Evolutionary conservation across 176 grass and related monocot genomes (phyloP), one percentile per base, ranked within the genome.

Genomic region (Elaeis guineensis): DNA sequence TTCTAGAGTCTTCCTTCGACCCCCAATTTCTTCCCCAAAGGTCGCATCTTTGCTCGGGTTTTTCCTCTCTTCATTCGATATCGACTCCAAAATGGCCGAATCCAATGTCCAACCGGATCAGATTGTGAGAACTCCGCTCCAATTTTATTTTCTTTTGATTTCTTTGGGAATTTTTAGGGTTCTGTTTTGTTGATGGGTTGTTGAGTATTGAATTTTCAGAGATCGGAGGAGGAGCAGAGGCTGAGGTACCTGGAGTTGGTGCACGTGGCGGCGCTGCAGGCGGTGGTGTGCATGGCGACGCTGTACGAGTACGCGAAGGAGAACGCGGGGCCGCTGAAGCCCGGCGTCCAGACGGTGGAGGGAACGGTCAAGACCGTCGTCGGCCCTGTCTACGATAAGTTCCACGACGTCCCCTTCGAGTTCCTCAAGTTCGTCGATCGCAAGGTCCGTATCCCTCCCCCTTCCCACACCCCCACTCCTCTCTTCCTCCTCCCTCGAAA

Each of bases 181-280:
- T 44, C 14, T 44, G 9, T 44, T 44, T 14, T 44, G 35, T 14
- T 44, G 35, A 44, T 44, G 35, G 35, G 11, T 44, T 14, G 35
- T 14, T 14, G 35, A 11, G 35, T 3, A 44, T 44, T 14, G 35
- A 44, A 12, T 14, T 14, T 44, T 3, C 14, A 44, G 35, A 44
- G 35, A 44, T 44, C 18, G 57, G 48, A n/a, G 32, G 69, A 25
- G 49, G 74, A 67, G 30, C 80, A 90, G 66, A 90, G 83, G 78
- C 83, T 96, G 61, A 72, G 78, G 72, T 90, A 96, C 65, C 75
- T 96, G 16, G 78, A 78, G 72, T 88, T 88, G 65, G 87, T 91
- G 64, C 83, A 97, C 67, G 83, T 69, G 39, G 80, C 78, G 50
- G 84, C 83, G 50, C 78, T 79, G 49, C 83, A 91, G 69, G 81